Conservation (phyloP, 768 basidiomycete species). For the Psilocybe sp. region DNA sequence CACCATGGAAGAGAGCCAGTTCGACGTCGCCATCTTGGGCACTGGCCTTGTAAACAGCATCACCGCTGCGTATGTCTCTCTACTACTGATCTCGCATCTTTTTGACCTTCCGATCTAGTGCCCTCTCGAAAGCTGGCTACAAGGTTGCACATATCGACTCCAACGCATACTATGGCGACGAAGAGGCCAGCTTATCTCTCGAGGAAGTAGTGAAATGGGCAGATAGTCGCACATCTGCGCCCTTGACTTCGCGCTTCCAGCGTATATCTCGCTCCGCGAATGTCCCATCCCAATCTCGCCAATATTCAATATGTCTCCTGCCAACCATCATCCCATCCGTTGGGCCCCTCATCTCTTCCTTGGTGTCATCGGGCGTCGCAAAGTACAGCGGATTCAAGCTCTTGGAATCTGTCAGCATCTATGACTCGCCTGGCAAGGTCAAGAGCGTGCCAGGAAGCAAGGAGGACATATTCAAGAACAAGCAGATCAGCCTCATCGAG, state of each 20-base stretch:
- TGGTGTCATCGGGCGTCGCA: slow-evolving; percentile 81
- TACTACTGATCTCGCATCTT: neutral
- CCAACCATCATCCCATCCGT: slow-evolving; percentile 79
- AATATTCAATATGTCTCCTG: slow-evolving; percentile 83
- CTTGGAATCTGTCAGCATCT: slow-evolving; percentile 67
- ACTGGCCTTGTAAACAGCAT: slow-evolving; percentile 88
- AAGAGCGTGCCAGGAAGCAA: slow-evolving; percentile 84
- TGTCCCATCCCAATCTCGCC: slow-evolving; percentile 56
- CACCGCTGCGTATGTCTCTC: slow-evolving; percentile 72
- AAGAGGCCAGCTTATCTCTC: slow-evolving; percentile 77
- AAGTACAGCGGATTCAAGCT: slow-evolving; percentile 91
- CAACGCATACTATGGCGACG: slow-evolving; percentile 81
- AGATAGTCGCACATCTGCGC: slow-evolving; percentile 26
- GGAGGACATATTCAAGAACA: slow-evolving; percentile 90
- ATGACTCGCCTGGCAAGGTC: slow-evolving; percentile 41
- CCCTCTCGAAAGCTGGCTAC: slow-evolving; percentile 85
- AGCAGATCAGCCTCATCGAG: slow-evolving; percentile 70
- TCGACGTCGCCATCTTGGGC: slow-evolving; percentile 70
- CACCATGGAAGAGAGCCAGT: slow-evolving; percentile 40
- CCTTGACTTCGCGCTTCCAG: slow-evolving; percentile 31
- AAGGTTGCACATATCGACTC: slow-evolving; percentile 86
- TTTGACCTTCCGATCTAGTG: slow-evolving; percentile 42
- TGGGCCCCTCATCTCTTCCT: slow-evolving; percentile 74
- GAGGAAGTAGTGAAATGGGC: slow-evolving; percentile 80
- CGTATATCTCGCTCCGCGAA: slow-evolving; percentile 41